phyloP scores from a whole-genome alignment of 1,139 yeast genomes.

The Petasospora fabianii region DNA sequence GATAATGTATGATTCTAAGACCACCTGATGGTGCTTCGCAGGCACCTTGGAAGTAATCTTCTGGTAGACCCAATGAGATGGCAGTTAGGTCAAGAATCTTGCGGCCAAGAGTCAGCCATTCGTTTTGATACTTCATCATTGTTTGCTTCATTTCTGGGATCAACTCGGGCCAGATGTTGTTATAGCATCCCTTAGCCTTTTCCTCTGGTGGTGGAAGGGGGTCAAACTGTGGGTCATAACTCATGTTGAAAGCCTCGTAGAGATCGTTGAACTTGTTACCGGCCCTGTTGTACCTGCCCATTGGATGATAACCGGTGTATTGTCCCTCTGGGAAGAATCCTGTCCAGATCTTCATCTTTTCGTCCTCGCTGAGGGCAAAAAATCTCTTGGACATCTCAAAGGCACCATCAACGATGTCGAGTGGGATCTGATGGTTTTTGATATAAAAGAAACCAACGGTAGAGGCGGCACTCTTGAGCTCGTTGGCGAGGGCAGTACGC shows the following conservation, averaged over 20 bases:
- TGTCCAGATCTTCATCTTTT: slow-evolving; percentile 27
- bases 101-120: slow-evolving; percentile 25
- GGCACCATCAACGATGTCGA: slow-evolving; percentile 18
- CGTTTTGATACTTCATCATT: slow-evolving; percentile 24
- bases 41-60: slow-evolving; percentile 27
- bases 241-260: slow-evolving; percentile 31
- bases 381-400: slow-evolving; percentile 26
- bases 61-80: slow-evolving; percentile 30
- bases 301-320: slow-evolving; percentile 31
- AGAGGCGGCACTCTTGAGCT: slow-evolving; percentile 21
- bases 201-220: slow-evolving; percentile 21
- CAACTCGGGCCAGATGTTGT: slow-evolving; percentile 20
- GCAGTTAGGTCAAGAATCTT: slow-evolving; percentile 30
- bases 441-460: slow-evolving; percentile 32
- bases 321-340: slow-evolving; percentile 22
- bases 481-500: slow-evolving; percentile 13
- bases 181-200: slow-evolving; percentile 9
- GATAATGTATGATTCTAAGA: slow-evolving; percentile 34
- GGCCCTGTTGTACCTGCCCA: slow-evolving; percentile 14
- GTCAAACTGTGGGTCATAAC: slow-evolving; percentile 26
- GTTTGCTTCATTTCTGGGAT: slow-evolving; percentile 24
- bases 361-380: slow-evolving; percentile 26
- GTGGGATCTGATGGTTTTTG: slow-evolving; percentile 28
- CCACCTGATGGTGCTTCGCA: slow-evolving; percentile 27
- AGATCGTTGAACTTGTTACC: slow-evolving; percentile 23